Conservation (phyloP, 352 stramenopile genomes). For the Aphanomyces euteiches region DNA sequence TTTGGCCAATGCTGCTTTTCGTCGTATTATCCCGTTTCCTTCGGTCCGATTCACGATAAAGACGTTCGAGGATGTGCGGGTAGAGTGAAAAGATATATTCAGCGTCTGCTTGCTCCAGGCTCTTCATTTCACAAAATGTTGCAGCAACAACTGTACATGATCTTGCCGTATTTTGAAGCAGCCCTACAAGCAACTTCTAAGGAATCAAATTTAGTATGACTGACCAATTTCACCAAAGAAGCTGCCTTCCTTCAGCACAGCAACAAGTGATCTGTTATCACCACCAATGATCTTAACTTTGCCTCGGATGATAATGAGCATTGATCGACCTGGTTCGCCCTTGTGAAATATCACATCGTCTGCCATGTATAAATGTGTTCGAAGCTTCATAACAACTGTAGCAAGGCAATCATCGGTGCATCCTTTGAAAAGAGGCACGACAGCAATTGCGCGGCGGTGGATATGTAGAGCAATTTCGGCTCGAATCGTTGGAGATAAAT, state of each 20-base stretch:
- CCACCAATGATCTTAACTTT: conserved; percentile 62
- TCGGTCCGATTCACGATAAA: conserved; percentile 56
- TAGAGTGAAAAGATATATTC: conserved; percentile 60
- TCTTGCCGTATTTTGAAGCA: conserved; percentile 54
- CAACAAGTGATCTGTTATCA: conserved; percentile 48
- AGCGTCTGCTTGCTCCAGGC: conserved; percentile 42
- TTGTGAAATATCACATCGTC: conserved; percentile 61
- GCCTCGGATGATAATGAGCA: conserved; percentile 60
- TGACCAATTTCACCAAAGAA: conserved; percentile 59
- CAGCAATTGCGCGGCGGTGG: conserved; percentile 50
- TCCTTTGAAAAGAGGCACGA: conserved; percentile 54
- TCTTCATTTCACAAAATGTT: conserved; percentile 64
- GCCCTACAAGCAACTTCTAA: conserved; percentile 9
- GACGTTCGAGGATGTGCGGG: conserved; percentile 52
- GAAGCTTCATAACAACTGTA: conserved; percentile 52
- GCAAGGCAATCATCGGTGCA: conserved; percentile 56
- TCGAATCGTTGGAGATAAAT: conserved; percentile 49
- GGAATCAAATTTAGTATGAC: background rate
- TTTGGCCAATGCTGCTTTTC: conserved; percentile 48
- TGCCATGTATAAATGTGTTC: conserved; percentile 57
- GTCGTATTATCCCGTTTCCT: conserved; percentile 46
- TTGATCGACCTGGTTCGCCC: conserved; percentile 50
- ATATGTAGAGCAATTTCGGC: conserved; percentile 62
- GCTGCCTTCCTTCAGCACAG: conserved; percentile 54
- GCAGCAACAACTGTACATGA: conserved; percentile 53